Evolutionary conservation across 2,329 filamentous ascomycete species (phyloP), one percentile per base, ranked within the genome.

Genomic region (Microdochium nivale): DNA sequence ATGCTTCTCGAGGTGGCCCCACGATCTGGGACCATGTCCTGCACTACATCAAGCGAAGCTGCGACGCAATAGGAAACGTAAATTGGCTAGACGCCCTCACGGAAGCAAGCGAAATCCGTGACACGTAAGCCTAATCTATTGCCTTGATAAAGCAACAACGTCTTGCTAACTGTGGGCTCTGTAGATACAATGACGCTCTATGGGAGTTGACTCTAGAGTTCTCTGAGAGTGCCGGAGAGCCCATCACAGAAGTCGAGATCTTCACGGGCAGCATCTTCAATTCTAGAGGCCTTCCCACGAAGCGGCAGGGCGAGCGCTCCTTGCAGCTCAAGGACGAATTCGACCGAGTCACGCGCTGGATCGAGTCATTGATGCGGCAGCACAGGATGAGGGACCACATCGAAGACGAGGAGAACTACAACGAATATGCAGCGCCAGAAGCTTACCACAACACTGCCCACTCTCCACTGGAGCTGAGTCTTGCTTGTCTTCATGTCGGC

Each of bases 201-300:
- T 53, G 54, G 11, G 65, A 62, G 9, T 64, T 66, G n/a, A 77
- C 73, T 65, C 62, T 65, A 51, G 65, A 72, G 2, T 76, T 58
- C 47, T 70, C 77, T 0, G 71, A 78, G 5, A 74, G 77, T 44
- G 69, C 76, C 0, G 66, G 67, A 7, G 61, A 62, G 19, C 64
- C 65, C 0, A 64, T 81, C 8, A 70, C 64, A 0, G 79, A 81
- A 57, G 63, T 77, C 0, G 79, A 81, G 53, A 75, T 78, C 0
- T 80, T 80, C 50, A 77, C 77, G 24, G 79, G 78, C 9, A 72
- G 69, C n/a, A 73, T 81, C n/a, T 62, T 79, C 40, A 80, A 76
- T 62, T 76, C 72, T 54, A 65, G 62, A 0, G 77, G 77, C 0
- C 57, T 66, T 0, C 78, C 78, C 61, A 78, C 72, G 0, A 65